A percentile compares a stretch with the other conserved stretches of the same genome.
phyloP scores from a whole-genome alignment of 73 alveolate genomes.

The Symbiodinium natans region DNA sequence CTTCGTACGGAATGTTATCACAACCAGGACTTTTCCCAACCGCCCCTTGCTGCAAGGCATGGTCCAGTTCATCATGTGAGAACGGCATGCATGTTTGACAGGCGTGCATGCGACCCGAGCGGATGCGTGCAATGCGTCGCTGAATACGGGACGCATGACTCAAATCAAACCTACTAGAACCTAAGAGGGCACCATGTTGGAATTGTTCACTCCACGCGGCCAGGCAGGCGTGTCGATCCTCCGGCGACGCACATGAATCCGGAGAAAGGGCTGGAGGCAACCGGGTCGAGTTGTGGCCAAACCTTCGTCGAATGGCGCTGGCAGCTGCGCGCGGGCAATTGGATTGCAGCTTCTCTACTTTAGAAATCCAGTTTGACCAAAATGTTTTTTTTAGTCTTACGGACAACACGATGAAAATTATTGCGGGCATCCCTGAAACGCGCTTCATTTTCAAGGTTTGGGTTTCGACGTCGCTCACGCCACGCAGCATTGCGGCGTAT shows the following conservation, averaged over 20 bases:
- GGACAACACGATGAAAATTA: neutral
- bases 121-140: neutral
- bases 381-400: too few species aligned
- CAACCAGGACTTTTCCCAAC: neutral
- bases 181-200: neutral
- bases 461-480: neutral
- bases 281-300: neutral
- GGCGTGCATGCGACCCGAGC: neutral
- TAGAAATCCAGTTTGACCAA: neutral
- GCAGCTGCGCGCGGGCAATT: neutral
- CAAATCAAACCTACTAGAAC: neutral
- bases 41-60: too few species aligned
- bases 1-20: neutral
- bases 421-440: neutral
- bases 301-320: neutral
- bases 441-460: neutral
- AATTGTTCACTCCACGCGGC: neutral
- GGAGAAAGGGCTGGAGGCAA: neutral
- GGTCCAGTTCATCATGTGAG: neutral
- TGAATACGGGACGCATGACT: neutral
- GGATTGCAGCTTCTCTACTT: neutral
- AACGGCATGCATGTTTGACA: neutral
- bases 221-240: neutral
- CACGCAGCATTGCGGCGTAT: neutral
- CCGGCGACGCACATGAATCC: neutral